phyloP scores from a whole-genome alignment of 139 green algal species.

The Chlamydomonas asymmetrica region DNA sequence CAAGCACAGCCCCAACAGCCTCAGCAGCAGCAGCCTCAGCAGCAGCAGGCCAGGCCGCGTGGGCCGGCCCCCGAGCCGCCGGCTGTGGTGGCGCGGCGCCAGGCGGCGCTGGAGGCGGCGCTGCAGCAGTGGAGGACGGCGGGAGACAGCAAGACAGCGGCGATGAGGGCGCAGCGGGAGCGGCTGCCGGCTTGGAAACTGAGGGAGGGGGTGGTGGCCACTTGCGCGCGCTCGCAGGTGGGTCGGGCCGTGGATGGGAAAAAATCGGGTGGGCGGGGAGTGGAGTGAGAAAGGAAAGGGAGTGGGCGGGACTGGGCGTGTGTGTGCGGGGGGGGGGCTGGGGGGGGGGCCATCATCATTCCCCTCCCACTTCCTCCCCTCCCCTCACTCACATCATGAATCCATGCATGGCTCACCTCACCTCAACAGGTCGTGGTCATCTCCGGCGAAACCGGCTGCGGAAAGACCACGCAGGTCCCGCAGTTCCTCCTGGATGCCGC shows the following conservation, averaged over 20 bases:
- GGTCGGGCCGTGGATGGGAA: background rate
- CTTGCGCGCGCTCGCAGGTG: constrained; percentile 24
- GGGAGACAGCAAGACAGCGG: background rate
- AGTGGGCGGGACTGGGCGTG: too few relatives aligned
- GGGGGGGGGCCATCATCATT: too few relatives aligned
- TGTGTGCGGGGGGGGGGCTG: too few relatives aligned
- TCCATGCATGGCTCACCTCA: background rate
- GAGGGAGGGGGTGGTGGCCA: constrained; percentile 7
- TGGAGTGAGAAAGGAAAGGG: too few relatives aligned
- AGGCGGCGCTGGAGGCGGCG: constrained; percentile 1
- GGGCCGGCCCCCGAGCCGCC: too few relatives aligned
- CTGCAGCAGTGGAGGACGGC: background rate
- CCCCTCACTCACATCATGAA: background rate
- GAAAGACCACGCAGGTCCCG: constrained; percentile 89
- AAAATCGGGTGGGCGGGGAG: background rate
- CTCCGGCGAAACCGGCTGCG: constrained; percentile 72
- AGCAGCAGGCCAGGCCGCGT: background rate
- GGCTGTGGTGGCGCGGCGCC: background rate
- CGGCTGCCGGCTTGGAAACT: constrained; percentile 21
- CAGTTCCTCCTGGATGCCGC: constrained; percentile 80
- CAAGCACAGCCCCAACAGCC: background rate
- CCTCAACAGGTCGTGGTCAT: constrained; percentile 52
- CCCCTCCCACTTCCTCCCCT: too few relatives aligned
- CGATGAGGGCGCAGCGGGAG: constrained; percentile 12
- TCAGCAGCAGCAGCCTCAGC: background rate